Conservation (phyloP, 2,329 filamentous ascomycete species). For the Beauveria sp. region DNA sequence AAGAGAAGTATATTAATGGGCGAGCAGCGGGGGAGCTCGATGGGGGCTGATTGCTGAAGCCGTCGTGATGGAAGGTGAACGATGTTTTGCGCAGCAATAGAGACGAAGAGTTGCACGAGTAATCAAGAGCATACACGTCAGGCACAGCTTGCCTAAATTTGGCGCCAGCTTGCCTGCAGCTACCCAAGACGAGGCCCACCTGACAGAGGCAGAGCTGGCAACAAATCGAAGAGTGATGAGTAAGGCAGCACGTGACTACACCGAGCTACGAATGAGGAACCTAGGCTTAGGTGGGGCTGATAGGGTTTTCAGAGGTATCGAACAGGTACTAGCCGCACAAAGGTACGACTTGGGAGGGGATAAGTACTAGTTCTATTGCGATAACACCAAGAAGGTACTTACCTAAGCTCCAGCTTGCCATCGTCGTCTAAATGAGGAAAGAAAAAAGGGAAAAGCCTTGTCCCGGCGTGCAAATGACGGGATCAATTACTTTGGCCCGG, state of each 20-base stretch:
- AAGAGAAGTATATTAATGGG: background rate
- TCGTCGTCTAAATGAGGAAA: no score
- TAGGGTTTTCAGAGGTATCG: background rate
- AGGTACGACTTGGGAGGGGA: background rate
- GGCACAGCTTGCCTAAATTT: constrained; percentile 31
- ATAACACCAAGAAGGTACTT: background rate
- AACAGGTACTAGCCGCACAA: background rate
- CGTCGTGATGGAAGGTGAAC: constrained; percentile 13
- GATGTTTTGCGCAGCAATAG: constrained; percentile 21
- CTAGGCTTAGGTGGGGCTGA: background rate
- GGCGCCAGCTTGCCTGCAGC: background rate
- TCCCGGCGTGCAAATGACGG: background rate
- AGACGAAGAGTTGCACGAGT: constrained; percentile 20
- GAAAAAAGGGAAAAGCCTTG: background rate
- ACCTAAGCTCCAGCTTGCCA: background rate
- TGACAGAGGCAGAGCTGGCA: background rate
- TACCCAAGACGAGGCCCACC: background rate
- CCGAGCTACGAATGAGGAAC: background rate
- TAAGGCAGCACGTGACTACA: background rate
- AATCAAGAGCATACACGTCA: constrained; percentile 31
- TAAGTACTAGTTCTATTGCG: background rate
- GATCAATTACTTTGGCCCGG: background rate
- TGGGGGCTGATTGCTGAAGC: constrained; percentile 11
- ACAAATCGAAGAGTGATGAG: background rate
- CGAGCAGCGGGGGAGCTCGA: constrained; percentile 1